phyloP scores from a whole-genome alignment of 768 basidiomycete species.

The Hygrophoropsis aurantiaca region DNA sequence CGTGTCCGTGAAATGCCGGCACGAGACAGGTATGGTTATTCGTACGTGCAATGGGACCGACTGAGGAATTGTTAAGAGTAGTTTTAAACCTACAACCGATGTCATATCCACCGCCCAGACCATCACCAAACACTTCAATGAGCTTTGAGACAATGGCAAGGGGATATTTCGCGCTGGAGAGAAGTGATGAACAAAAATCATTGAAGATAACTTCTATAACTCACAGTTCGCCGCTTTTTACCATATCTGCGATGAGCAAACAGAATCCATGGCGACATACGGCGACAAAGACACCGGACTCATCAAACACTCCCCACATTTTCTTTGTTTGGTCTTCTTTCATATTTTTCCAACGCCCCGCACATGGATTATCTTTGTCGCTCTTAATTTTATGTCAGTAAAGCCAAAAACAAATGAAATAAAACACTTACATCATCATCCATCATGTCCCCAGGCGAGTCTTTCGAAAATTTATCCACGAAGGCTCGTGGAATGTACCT shows the following conservation, averaged over 20 bases:
- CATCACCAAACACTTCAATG: no score
- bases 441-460: no score
- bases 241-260: not conserved
- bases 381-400: no score
- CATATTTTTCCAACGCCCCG: no score
- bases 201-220: not conserved
- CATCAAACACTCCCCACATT: no score
- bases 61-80: constrained; percentile 19
- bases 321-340: no score
- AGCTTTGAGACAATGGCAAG: not conserved
- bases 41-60: constrained; percentile 8
- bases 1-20: constrained; percentile 24
- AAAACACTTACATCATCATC: no score
- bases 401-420: no score
- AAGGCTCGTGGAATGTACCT: not conserved
- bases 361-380: no score
- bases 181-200: not conserved
- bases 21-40: constrained; percentile 5
- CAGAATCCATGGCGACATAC: not conserved
- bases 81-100: constrained; percentile 27
- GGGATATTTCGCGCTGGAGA: not conserved
- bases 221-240: not conserved
- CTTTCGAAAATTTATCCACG: no score
- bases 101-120: constrained; percentile 27
- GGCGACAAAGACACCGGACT: no score